These are phyloP conservation scores for Xerocomellus chrysenteron DNA, from an alignment of 768 basidiomycete genomes.

Conservation along the genomic window DNA sequence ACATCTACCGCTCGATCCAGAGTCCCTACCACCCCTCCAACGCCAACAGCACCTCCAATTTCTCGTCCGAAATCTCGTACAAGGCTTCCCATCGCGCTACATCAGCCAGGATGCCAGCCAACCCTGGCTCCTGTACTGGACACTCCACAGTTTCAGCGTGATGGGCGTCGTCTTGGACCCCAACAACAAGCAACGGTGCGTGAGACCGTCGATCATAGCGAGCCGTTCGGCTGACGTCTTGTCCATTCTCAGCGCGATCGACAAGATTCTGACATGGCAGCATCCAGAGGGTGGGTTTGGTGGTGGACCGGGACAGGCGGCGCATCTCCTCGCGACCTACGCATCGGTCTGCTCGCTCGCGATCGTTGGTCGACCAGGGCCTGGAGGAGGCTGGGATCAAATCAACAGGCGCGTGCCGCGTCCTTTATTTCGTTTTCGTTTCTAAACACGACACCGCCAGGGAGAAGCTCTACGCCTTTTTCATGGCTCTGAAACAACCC, in stretches of 20 bases:
- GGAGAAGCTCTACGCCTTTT: slow-evolving; percentile 79
- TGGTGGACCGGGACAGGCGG: slow-evolving; percentile 85
- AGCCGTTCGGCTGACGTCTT: background rate
- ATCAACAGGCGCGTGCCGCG: slow-evolving; percentile 63
- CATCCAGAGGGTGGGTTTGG: slow-evolving; percentile 88
- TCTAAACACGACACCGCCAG: slow-evolving; percentile 24
- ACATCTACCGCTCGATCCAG: slow-evolving; percentile 43
- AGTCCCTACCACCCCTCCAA: slow-evolving; percentile 44
- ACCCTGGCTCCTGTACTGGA: slow-evolving; percentile 96
- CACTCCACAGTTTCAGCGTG: slow-evolving; percentile 76
- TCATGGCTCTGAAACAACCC: slow-evolving; percentile 86
- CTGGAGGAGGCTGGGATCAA: slow-evolving; percentile 80
- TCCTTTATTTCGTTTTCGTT: too few relatives aligned
- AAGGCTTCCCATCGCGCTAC: slow-evolving; percentile 80
- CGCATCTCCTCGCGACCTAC: slow-evolving; percentile 90
- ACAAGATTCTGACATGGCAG: slow-evolving; percentile 80
- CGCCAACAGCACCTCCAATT: slow-evolving; percentile 72
- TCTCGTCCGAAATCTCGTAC: slow-evolving; percentile 66
- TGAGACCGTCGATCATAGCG: background rate
- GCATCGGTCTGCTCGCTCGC: slow-evolving; percentile 83
- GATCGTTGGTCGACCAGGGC: slow-evolving; percentile 72
- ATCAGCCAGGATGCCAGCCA: slow-evolving; percentile 89
- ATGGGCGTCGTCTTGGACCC: slow-evolving; percentile 80
- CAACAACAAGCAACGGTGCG: slow-evolving; percentile 69
- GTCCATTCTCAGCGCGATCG: slow-evolving; percentile 55